These are phyloP conservation scores for Urostyla sp. DNA, from an alignment of 73 alveolate genomes.

Conservation along the genomic window DNA sequence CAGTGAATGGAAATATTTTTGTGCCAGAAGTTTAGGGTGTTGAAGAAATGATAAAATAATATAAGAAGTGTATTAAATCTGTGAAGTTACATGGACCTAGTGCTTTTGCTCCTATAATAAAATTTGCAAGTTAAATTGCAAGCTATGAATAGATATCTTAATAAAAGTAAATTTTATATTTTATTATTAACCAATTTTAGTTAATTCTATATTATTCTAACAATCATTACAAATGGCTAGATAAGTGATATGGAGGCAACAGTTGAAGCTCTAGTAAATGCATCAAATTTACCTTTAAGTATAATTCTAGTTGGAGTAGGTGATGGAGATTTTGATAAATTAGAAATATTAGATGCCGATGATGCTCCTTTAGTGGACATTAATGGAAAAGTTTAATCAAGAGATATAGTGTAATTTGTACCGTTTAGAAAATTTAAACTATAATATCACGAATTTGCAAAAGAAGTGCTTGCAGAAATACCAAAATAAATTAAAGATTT, in stretches of 20 bases:
- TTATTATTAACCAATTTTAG: neutral
- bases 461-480: slow-evolving; percentile 74
- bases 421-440: slow-evolving; percentile 55
- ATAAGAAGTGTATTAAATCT: slow-evolving; percentile 60
- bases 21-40: slow-evolving; percentile 84
- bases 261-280: slow-evolving; percentile 79
- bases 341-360: slow-evolving; percentile 84
- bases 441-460: slow-evolving; percentile 64
- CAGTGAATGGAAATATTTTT: slow-evolving; percentile 82
- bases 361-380: slow-evolving; percentile 69
- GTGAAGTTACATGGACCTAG: slow-evolving; percentile 80
- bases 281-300: slow-evolving; percentile 76
- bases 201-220: slow-evolving; percentile 73
- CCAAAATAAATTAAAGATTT: slow-evolving; percentile 67
- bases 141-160: slow-evolving; percentile 57
- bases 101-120: slow-evolving; percentile 79
- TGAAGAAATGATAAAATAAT: slow-evolving; percentile 67
- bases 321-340: slow-evolving; percentile 72
- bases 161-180: slow-evolving; percentile 4
- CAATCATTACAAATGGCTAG: slow-evolving; percentile 82
- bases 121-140: slow-evolving; percentile 65
- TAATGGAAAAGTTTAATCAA: slow-evolving; percentile 68
- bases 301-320: slow-evolving; percentile 89
- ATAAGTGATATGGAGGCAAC: slow-evolving; percentile 83
- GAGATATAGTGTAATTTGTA: slow-evolving; percentile 90